Evolutionary conservation across 2,329 filamentous ascomycete species (phyloP), one percentile per base, ranked within the genome.

Genomic region (Nemania serpens): DNA sequence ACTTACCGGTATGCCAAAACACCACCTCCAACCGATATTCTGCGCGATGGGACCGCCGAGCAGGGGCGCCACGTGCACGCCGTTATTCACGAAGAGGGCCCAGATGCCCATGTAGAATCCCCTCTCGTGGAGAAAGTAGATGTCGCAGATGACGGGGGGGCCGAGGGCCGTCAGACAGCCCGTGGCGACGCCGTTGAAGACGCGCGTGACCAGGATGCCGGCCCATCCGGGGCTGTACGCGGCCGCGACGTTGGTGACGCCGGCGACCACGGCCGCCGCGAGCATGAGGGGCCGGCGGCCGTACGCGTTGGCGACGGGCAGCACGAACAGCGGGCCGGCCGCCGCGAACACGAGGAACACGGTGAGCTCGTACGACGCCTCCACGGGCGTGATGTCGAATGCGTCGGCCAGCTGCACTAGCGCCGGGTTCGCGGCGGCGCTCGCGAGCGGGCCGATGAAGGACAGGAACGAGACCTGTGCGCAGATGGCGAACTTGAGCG

Each of bases 221-320:
- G 59, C 25, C 67, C 67, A 70, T 11, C 52, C 63, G 0, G 49
- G 45, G 33, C 66, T 69, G 48, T 70, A 69, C 10, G 67, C 70
- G 2, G 70, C 69, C 4, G 60, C 67, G 9, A 74, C 25, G 49
- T 69, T 69, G 17, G 72, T 68, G 29, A 65, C 68, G 13, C 70
- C 70, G 7, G 71, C 71, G 1, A 75, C 58, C n/a, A 74, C 68
- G 11, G 69, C 71, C 3, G 70, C 71, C 12, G 67, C 56, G 11
- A 76, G 57, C 47, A 73, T 72, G 37, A 76, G 67, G 0, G 73
- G 73, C 50, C 74, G 65, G 15, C 74, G 65, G 20, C 75, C 75
- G 60, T 42, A 52, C 9, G 36, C 41, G 49, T 42, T 52, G 3
- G 49, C 49, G 12, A 29, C 36, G 1, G 49, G 49, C 20, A 52